Evolutionary conservation across 306 rosid genomes (phyloP), one percentile per base, ranked within the genome.

Genomic region (Castanea mollissima): DNA sequence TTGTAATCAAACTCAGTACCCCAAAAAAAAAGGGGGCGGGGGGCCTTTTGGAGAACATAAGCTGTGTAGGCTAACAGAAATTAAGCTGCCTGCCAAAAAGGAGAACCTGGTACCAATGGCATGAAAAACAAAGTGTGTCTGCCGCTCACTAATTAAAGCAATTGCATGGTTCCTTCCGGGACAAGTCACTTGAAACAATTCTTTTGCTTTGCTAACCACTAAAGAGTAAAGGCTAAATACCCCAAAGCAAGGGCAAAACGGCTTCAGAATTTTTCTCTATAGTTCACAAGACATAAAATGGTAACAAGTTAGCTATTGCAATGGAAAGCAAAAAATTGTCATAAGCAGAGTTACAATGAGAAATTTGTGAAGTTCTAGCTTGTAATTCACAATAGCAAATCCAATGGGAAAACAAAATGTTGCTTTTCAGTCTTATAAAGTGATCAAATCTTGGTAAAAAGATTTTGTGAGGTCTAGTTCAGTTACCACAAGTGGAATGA

Each of bases 401-500:
- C 29, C 52, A 67, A 23, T 67, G 72, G 72, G 52, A 34, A 10
- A 35, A 18, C 27, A 35, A 32, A 35, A 67, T 9, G 15, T 67
- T 0, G 4, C 6, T 67, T 29, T 31, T 67, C n/a, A 67, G 25
- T 6, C 14, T 31, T 41, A 32, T 15, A 64, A 64, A 64, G 46
- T 16, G 18, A 31, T 31, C 11, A 64, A 32, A 64, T 64, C 20
- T 64, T 23, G 18, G 2, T 31, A 38, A 31, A n/a, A 34, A 67
- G 27, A 18, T 34, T 29, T 67, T 67, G n/a, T 8, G n/a, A 35
- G 29, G 52, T 38, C 3, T 34, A 19, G 38, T 35, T 67, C 72
- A 67, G 27, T 31, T 73, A 83, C 76, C 76, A 34, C 16, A 14
- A 55, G 20, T 46, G 69, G 55, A 21, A 18, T 81, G 38, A 69